Percentiles rank a stretch among this genome's conserved stretches.
Evolutionary conservation across 352 stramenopile genomes (phyloP).

Genomic region (Pythium oligandrum): DNA sequence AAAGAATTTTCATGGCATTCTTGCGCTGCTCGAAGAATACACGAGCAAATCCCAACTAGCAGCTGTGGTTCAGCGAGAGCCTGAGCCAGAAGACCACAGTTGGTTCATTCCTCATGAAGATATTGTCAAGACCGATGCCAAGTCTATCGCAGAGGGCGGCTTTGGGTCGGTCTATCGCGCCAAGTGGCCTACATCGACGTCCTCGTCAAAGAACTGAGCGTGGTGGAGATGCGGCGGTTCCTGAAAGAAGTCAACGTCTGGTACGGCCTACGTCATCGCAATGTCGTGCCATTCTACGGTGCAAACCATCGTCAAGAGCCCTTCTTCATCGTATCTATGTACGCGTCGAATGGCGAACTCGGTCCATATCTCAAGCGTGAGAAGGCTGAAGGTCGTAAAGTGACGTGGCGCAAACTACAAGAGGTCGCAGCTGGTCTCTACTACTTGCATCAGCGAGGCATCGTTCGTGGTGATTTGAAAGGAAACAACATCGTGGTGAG

Average conservation of each 20-base stretch:
- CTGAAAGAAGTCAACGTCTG: neutral
- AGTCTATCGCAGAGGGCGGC: neutral
- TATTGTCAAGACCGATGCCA: neutral
- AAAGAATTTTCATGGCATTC: neutral
- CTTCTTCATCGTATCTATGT: conserved; percentile 18
- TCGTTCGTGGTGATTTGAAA: conserved; percentile 22
- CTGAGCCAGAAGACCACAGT: neutral
- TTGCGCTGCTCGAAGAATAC: conserved; percentile 1
- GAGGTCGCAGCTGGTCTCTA: conserved; percentile 14
- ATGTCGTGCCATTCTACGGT: conserved; percentile 22
- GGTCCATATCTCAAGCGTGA: neutral
- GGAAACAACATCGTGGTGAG: conserved; percentile 26
- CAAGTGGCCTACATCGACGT: neutral
- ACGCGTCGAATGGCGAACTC: conserved; percentile 16
- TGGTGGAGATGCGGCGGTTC: neutral
- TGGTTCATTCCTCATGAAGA: neutral
- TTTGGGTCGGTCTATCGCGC: neutral
- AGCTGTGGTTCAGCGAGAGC: too few species aligned
- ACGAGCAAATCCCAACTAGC: neutral
- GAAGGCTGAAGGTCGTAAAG: neutral
- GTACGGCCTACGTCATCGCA: conserved; percentile 7
- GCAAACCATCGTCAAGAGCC: conserved; percentile 21
- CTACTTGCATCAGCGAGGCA: conserved; percentile 13
- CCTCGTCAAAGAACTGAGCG: conserved; percentile 5
- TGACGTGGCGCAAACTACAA: conserved; percentile 10